phyloP scores from a whole-genome alignment of 2,329 filamentous ascomycete genomes.

The Rutstroemia sp. region DNA sequence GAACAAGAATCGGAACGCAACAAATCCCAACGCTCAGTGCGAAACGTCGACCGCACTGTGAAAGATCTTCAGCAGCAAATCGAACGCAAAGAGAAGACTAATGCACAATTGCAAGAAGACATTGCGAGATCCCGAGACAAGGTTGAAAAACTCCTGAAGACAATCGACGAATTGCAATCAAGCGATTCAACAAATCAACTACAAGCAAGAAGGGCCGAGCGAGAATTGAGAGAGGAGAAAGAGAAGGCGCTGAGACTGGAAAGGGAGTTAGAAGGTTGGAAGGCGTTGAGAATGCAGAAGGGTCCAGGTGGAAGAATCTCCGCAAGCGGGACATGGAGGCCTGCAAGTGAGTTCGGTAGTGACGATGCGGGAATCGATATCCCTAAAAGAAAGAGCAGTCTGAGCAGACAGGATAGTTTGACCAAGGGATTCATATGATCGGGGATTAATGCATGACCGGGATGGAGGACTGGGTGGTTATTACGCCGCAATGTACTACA shows the following conservation, averaged over 20 bases:
- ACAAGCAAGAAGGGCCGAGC: constrained; percentile 74
- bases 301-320: constrained; percentile 18
- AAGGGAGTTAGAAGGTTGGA: constrained; percentile 79
- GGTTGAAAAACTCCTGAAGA: constrained; percentile 78
- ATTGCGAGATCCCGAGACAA: constrained; percentile 81
- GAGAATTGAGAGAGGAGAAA: constrained; percentile 80
- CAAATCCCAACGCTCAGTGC: constrained; percentile 77
- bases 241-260: constrained; percentile 79
- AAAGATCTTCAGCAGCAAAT: constrained; percentile 90
- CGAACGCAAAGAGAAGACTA: constrained; percentile 86
- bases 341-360: constrained; percentile 29
- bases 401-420: constrained; percentile 57
- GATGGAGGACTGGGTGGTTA: not conserved
- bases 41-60: constrained; percentile 88
- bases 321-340: constrained; percentile 20
- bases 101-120: constrained; percentile 73
- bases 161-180: constrained; percentile 89
- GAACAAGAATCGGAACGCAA: constrained; percentile 71
- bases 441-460: not conserved
- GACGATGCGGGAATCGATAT: constrained; percentile 40
- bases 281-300: constrained; percentile 60
- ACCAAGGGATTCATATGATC: constrained; percentile 68
- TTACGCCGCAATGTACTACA: not conserved
- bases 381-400: constrained; percentile 58
- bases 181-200: constrained; percentile 78